Percentiles rank a stretch among this genome's conserved stretches.
These are phyloP conservation scores for Funneliformis caledonium DNA, from an alignment of 371 early-diverging fungal genomes.

Conservation along the genomic window DNA sequence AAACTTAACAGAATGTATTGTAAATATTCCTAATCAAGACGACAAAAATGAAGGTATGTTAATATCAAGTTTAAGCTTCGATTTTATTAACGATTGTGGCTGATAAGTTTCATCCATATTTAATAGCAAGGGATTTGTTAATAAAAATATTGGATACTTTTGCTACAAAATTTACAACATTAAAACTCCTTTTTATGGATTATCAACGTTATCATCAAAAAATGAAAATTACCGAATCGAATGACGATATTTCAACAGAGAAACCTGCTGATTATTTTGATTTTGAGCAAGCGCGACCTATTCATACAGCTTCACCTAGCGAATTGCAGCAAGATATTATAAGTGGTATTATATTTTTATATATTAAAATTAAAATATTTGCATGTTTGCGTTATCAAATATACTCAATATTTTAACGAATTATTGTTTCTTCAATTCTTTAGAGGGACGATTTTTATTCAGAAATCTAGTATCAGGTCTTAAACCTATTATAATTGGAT, in stretches of 20 bases:
- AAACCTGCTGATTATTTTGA: slow-evolving; percentile 70
- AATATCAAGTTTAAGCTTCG: neutral
- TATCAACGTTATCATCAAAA: slow-evolving; percentile 55
- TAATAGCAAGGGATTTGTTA: slow-evolving; percentile 74
- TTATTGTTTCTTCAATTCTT: neutral
- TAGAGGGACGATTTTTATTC: slow-evolving; percentile 77
- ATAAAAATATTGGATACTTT: slow-evolving; percentile 87
- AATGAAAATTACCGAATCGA: neutral
- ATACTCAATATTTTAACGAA: neutral
- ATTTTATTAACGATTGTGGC: neutral
- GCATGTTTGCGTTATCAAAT: neutral
- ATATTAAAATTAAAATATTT: neutral
- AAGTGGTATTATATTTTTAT: slow-evolving; percentile 59
- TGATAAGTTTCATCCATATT: slow-evolving; percentile 10
- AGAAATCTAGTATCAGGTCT: slow-evolving; percentile 86
- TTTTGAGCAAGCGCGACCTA: slow-evolving; percentile 80
- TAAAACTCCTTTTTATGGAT: slow-evolving; percentile 69
- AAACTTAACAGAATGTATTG: slow-evolving; percentile 88
- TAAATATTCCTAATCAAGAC: slow-evolving; percentile 64
- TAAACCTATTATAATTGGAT: slow-evolving; percentile 78
- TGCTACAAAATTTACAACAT: slow-evolving; percentile 74
- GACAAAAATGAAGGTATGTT: slow-evolving; percentile 56
- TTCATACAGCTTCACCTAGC: slow-evolving; percentile 67
- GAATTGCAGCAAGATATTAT: slow-evolving; percentile 74
- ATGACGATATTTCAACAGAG: slow-evolving; percentile 42